Percentiles rank a stretch among this genome's conserved stretches.
Evolutionary conservation across 2,329 filamentous ascomycete genomes (phyloP).

Genomic region (Penicillium sp.): DNA sequence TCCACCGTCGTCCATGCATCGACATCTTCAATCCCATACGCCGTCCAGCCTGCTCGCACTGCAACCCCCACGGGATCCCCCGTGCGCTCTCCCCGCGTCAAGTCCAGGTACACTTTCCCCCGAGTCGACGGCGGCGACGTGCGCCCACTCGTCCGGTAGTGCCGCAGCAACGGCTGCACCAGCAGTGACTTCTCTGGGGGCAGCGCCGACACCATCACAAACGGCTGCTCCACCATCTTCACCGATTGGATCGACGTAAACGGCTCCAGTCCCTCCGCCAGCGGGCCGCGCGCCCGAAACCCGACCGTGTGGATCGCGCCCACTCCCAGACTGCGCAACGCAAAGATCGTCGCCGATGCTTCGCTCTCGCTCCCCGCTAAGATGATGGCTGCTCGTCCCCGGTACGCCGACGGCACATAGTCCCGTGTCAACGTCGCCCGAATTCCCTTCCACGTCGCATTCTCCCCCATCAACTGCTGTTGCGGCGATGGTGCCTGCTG

Average conservation of each 20-base stretch:
- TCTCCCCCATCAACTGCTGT: constrained; percentile 66
- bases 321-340: constrained; percentile 64
- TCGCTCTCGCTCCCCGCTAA: constrained; percentile 69
- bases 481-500: neutral
- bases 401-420: constrained; percentile 72
- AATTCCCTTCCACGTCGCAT: constrained; percentile 78
- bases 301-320: constrained; percentile 77
- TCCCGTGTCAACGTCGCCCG: constrained; percentile 71
- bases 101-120: constrained; percentile 68
- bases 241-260: constrained; percentile 67
- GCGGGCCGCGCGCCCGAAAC: constrained; percentile 53
- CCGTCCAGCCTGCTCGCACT: constrained; percentile 65
- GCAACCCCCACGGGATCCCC: constrained; percentile 62
- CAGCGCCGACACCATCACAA: constrained; percentile 71
- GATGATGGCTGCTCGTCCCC: constrained; percentile 64
- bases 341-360: constrained; percentile 69
- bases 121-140: constrained; percentile 31
- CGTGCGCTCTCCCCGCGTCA: constrained; percentile 62
- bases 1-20: constrained; percentile 78
- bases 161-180: constrained; percentile 66
- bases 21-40: constrained; percentile 70
- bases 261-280: constrained; percentile 58
- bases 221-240: constrained; percentile 68
- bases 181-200: constrained; percentile 69
- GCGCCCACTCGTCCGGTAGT: constrained; percentile 49